Evolutionary conservation across 805 yeast species (phyloP).

Genomic region (Starmerella sp.): DNA sequence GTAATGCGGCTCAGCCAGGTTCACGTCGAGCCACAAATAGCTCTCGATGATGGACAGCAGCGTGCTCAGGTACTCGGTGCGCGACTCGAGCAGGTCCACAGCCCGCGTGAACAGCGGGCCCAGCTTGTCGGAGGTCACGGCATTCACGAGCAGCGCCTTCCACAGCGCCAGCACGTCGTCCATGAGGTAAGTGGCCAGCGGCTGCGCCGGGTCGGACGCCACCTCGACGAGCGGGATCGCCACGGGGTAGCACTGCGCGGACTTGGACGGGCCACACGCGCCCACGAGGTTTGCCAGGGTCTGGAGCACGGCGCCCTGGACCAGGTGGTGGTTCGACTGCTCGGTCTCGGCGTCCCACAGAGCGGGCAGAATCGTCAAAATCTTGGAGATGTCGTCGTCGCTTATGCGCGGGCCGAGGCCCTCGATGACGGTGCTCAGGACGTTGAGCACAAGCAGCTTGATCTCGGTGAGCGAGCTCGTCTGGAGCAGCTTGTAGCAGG

Average conservation of each 20-base stretch:
- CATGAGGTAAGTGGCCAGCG: conserved; percentile 43
- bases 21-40: conserved; percentile 27
- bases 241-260: conserved; percentile 9
- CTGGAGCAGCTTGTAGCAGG: conserved; percentile 40
- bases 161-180: conserved; percentile 84
- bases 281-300: conserved; percentile 27
- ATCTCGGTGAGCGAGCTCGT: conserved; percentile 56
- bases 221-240: conserved; percentile 20
- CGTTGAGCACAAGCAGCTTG: conserved; percentile 59
- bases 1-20: conserved; percentile 12
- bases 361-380: conserved; percentile 45
- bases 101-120: conserved; percentile 37
- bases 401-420: conserved; percentile 24
- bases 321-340: conserved; percentile 25
- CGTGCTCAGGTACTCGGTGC: conserved; percentile 38
- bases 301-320: conserved; percentile 32
- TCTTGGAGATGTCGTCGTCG: conserved; percentile 20
- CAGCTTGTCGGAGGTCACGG: conserved; percentile 24
- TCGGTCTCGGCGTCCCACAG: conserved; percentile 57
- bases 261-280: conserved; percentile 21
- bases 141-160: conserved; percentile 54
- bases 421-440: conserved; percentile 45
- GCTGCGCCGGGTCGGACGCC: conserved; percentile 49
- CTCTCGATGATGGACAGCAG: conserved; percentile 29
- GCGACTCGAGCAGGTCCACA: conserved; percentile 48